These are phyloP conservation scores for Podospora pseudoanserina DNA, from an alignment of 495 filamentous ascomycete genomes.

Conservation along the genomic window DNA sequence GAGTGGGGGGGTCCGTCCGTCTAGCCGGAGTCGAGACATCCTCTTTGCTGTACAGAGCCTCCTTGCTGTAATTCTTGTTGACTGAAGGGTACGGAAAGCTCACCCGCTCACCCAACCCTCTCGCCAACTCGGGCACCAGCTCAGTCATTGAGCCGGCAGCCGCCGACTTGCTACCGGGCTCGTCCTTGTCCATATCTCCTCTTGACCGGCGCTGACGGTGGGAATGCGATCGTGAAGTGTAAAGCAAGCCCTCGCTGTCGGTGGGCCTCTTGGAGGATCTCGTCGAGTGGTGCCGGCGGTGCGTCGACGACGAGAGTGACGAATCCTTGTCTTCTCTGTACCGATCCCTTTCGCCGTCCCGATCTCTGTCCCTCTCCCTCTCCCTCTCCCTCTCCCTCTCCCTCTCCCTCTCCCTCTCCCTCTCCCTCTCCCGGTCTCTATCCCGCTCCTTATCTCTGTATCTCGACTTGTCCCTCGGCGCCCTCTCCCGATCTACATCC, in stretches of 20 bases:
- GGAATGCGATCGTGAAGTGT: conserved; percentile 30
- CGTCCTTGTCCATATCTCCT: conserved; percentile 39
- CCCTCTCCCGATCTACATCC: conserved; percentile 27
- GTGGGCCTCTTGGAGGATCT: conserved; percentile 37
- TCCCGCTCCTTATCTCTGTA: conserved; percentile 18
- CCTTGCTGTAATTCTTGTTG: conserved; percentile 87
- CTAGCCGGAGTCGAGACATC: conserved; percentile 42
- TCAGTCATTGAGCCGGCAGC: conserved; percentile 41
- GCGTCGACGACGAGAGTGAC: conserved; percentile 13
- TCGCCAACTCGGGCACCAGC: conserved; percentile 49
- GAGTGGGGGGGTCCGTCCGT: conserved; percentile 61
- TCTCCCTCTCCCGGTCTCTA: conserved; percentile 18
- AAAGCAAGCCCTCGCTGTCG: conserved; percentile 34
- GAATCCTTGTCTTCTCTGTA: conserved; percentile 31
- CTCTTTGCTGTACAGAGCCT: conserved; percentile 62
- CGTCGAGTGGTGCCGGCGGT: conserved; percentile 29
- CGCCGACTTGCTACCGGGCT: conserved; percentile 22
- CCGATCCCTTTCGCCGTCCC: conserved; percentile 23
- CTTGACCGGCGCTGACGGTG: conserved; percentile 40
- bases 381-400: conserved; percentile 14
- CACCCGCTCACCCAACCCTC: conserved; percentile 44
- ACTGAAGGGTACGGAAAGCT: conserved; percentile 80
- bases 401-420: conserved; percentile 23
- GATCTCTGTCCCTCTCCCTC: conserved; percentile 19
- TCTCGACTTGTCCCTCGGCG: conserved; percentile 19